Evolutionary conservation across 2,329 filamentous ascomycete genomes (phyloP), one percentile per base, ranked within the genome.

Genomic region (Fusarium illudens): DNA sequence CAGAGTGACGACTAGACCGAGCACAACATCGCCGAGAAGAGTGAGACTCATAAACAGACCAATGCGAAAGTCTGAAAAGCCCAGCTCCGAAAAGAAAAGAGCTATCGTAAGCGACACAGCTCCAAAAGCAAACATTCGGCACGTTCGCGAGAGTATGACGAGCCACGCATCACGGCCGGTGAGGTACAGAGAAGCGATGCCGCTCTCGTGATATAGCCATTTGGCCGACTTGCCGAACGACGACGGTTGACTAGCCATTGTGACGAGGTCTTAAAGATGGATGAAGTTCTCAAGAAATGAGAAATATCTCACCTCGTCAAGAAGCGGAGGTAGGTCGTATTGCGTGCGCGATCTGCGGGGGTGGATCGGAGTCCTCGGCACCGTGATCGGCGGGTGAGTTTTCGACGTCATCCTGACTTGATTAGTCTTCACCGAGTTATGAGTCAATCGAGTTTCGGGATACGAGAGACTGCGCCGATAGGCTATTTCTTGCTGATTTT

Each of bases 41-140:
- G 88, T 90, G 34, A 90, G 76, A 1, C 85, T 89, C 87, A 90
- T 89, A 70, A 90, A 90, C 7, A 90, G 73, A 6, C 88, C 88
- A 61, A 90, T 90, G 20, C 81, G 82, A 25, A 84, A 79, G 73
- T 90, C 87, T 1, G 86, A 81, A 56, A 89, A 83, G 0, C 79
- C 77, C 12, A 90, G 76, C 19, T 84, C 82, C 7, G 85, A 83
- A 52, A 90, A 84, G 73, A 89, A 90, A 15, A 88, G 84, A 11
- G 86, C 88, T 44, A 90, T 80, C 53, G 89, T 86, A 44, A 90
- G 80, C 0, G 87, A 84, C 19, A 84, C 85, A 57, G 85, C 84
- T 49, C 88, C 87, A 65, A 89, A 90, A n/a, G 88, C 87, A 68
- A 90, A 87, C 78, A 90, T 86, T 56, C 88, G 87, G 60, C 79